Base-by-base conservation (phyloP, 2,329 filamentous ascomycete genomes). In the Ceratocystis huliohia region DNA sequence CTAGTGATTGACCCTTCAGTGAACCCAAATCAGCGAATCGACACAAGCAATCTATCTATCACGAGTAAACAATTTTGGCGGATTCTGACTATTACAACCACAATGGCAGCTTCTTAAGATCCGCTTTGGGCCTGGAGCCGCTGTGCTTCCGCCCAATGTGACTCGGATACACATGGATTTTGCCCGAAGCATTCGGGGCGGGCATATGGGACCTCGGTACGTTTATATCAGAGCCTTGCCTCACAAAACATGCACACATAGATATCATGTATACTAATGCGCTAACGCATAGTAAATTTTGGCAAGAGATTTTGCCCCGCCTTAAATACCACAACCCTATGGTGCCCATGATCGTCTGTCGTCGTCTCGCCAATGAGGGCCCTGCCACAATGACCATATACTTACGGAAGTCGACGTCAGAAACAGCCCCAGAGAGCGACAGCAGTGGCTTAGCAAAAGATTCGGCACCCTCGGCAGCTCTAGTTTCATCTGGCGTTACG, bases 271-370 rank as follows among this genome's bases (percentile, higher is more conserved):
- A 30, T 33, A 25, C 53, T 57, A 33, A 57, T 28, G 37, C 37
- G 37, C 22, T 15, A n/a, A 17, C 53, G 28, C 53, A 68, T 70
- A 96, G 92, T 73, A 90, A 90, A 78, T 96, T 99, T 82, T 96
- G 91, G 89, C 85, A 83, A 70, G 80, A 86, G 68, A 88, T 86
- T 74, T 85, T 97, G 61, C 89, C 90, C 25, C 85, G 90, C 67
- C 81, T 99, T 70, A 96, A 99, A 81, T 99, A 87, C 79, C 88
- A 96, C 81, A 99, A 99, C 75, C 94, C 94, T 0, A 78, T 85
- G 13, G 76, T 96, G 59, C 84, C 88, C 56, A 95, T 97, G 82
- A 86, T 89, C 68, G 84, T 96, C 72, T 87, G 88, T 75, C 88
- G 89, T 68, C 86, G 83, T 69, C 72, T 74, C 46, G 77, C 86